Evolutionary conservation across 441 rosid species (phyloP).

Genomic region (Croton setiger): DNA sequence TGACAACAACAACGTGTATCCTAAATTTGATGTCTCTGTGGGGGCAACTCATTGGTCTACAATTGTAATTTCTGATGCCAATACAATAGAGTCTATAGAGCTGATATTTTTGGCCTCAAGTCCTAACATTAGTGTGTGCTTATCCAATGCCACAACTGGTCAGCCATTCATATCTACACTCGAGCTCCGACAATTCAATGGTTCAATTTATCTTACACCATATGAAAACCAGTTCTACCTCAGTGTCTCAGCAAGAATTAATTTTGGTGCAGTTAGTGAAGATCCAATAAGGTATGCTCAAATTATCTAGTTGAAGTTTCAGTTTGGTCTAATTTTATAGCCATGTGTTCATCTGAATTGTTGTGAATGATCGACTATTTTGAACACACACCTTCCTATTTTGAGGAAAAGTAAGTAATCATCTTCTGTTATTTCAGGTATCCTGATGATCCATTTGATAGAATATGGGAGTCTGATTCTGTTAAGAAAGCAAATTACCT

Average conservation of each 20-base stretch:
- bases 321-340: constrained; percentile 11
- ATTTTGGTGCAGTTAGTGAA: constrained; percentile 87
- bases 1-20: constrained; percentile 81
- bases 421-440: constrained; percentile 52
- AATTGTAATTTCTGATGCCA: constrained; percentile 76
- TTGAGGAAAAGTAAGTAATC: not conserved
- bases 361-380: constrained; percentile 9
- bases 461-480: constrained; percentile 93
- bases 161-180: constrained; percentile 96
- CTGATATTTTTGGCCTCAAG: constrained; percentile 79
- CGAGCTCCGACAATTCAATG: constrained; percentile 94
- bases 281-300: constrained; percentile 70
- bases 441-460: constrained; percentile 95
- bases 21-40: constrained; percentile 82
- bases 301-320: constrained; percentile 18
- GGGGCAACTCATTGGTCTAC: constrained; percentile 96
- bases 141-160: constrained; percentile 96
- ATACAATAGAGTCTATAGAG: constrained; percentile 61
- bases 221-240: constrained; percentile 70
- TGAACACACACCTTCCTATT: not conserved
- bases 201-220: constrained; percentile 62
- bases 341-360: constrained; percentile 7
- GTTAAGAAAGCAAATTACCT: constrained; percentile 78
- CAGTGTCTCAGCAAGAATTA: constrained; percentile 80
- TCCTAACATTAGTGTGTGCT: constrained; percentile 69